Evolutionary conservation across 257 asterid species (phyloP), one percentile per base, ranked within the genome.

Genomic region (Nemophila menziesii): DNA sequence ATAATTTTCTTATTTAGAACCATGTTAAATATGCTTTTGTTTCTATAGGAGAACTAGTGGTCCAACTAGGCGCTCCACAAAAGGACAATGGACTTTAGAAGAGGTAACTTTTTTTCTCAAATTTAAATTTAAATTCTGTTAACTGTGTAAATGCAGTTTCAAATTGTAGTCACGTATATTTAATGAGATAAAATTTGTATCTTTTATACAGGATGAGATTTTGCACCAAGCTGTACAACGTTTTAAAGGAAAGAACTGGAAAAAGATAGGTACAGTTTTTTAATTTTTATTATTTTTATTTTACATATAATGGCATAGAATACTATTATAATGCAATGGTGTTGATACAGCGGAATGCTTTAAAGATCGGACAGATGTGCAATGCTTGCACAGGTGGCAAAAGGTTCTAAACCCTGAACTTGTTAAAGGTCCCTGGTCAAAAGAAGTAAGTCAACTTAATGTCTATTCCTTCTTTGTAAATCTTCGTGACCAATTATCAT

Each of bases 351-450:
- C 93, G 71, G 93, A 81, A 74, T 78, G 81, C 68, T 73, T 86
- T 79, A 81, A 81, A 75, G 96, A 81, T 52, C 75, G 93, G 39
- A 72, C 83, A 48, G 93, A 81, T 75, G 93, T 81, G 48, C 93
- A 86, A 64, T 86, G 96, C 65, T 64, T 86, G 55, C 96, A 86
- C 74, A 72, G 96, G 71, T 86, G 96, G 96, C 96, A 86, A 67
- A 86, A 86, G 71, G 96, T 86, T 70, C 79, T 86, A 19, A 72
- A 86, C 66, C 96, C 96, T 37, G 93, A 86, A 17, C 96, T 86
- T 71, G 90, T 86, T 39, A 86, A 86, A 76, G 96, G 96, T 57
- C 93, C 96, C 43, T 86, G 96, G 96, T 78, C 93, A 41, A 86
- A 81, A 72, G 93, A 86, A 85, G 96, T 86, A 48, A 39, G 79